Conservation (phyloP, 2,329 filamentous ascomycete genomes). For the Botrytis porri region DNA sequence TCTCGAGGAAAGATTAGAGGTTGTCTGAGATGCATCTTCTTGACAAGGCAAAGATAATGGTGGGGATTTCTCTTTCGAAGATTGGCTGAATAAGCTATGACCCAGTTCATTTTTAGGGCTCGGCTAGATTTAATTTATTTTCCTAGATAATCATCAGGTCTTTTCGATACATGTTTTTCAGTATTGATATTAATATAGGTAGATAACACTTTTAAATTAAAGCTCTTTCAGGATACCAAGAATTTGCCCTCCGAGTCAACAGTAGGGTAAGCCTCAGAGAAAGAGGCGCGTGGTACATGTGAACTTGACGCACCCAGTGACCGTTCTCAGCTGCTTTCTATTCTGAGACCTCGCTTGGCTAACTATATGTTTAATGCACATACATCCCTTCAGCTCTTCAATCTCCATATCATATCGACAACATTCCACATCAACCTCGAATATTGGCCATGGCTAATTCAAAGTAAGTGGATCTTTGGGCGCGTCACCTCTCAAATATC, state of each 20-base stretch:
- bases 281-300: neutral
- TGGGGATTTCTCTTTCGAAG: neutral
- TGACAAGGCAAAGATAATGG: neutral
- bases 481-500: neutral
- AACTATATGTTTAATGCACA: neutral
- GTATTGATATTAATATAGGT: neutral
- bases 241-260: neutral
- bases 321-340: slow-evolving; percentile 1
- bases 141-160: neutral
- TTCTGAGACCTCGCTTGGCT: slow-evolving; percentile 17
- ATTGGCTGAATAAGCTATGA: neutral
- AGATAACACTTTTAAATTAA: neutral
- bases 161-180: neutral
- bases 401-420: neutral
- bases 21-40: neutral
- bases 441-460: slow-evolving; percentile 34
- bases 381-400: neutral
- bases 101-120: neutral
- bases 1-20: neutral
- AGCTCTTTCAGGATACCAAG: neutral
- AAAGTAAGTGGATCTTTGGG: slow-evolving; percentile 25
- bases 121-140: neutral
- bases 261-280: neutral
- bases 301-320: neutral
- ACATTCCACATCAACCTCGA: neutral